Conservation (phyloP, 495 filamentous ascomycete genomes). For the Penicillium desertorum region DNA sequence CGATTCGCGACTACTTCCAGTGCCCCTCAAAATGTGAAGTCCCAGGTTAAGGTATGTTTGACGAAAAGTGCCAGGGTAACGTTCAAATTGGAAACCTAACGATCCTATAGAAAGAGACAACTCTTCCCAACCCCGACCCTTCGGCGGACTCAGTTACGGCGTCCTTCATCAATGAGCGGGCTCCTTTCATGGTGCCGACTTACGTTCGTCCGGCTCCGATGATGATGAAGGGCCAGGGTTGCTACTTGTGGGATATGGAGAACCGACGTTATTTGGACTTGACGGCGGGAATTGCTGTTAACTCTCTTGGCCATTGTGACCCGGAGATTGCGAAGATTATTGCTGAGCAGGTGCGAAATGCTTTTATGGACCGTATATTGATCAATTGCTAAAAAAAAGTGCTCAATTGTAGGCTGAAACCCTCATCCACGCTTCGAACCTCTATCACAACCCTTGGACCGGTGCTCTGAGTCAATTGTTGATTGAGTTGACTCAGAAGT, state of each 20-base stretch:
- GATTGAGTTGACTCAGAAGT: conserved; percentile 69
- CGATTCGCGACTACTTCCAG: conserved; percentile 36
- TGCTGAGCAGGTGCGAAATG: conserved; percentile 63
- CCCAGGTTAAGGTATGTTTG: conserved; percentile 23
- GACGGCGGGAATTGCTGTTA: conserved; percentile 94
- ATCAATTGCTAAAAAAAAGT: conserved; percentile 20
- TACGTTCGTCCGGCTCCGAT: conserved; percentile 89
- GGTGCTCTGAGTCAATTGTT: conserved; percentile 82
- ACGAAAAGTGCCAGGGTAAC: not conserved
- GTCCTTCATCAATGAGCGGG: conserved; percentile 67
- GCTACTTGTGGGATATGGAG: conserved; percentile 86
- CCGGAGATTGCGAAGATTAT: conserved; percentile 66
- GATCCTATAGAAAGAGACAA: conserved; percentile 55
- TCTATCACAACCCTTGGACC: conserved; percentile 95
- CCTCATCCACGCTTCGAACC: conserved; percentile 86
- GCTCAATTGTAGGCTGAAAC: conserved; percentile 57
- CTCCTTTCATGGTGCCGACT: conserved; percentile 89
- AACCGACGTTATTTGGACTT: conserved; percentile 88
- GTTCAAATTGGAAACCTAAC: conserved; percentile 8
- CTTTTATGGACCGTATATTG: not conserved
- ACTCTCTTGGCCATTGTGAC: conserved; percentile 85
- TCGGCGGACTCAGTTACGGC: conserved; percentile 70
- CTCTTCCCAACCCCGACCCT: conserved; percentile 76
- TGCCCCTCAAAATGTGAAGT: conserved; percentile 29
- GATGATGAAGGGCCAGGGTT: conserved; percentile 83